Percentiles rank a stretch among this genome's conserved stretches.
Evolutionary conservation across 2,329 filamentous ascomycete genomes (phyloP).

Genomic region (Furcasterigmium furcatum): DNA sequence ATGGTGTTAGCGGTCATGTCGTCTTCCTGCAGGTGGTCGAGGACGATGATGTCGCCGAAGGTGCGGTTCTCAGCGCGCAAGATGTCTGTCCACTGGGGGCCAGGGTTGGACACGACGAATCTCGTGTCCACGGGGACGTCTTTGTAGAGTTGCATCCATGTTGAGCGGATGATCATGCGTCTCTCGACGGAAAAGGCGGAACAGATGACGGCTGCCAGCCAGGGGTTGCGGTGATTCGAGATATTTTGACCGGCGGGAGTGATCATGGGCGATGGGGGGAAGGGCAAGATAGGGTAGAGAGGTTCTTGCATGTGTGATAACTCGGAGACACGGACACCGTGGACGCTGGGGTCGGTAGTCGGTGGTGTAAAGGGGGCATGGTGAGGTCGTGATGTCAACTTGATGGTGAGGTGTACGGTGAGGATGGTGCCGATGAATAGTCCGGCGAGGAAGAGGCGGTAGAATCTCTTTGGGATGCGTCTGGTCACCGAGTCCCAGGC

Average conservation of each 20-base stretch:
- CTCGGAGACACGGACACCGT: constrained; percentile 6
- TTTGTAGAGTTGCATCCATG: constrained; percentile 25
- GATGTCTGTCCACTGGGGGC: constrained; percentile 17
- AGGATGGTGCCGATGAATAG: constrained; percentile 4
- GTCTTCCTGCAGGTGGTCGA: constrained; percentile 25
- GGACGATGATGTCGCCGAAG: constrained; percentile 28
- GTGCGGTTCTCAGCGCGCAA: constrained; percentile 25
- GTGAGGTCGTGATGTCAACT: constrained; percentile 2
- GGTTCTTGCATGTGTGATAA: constrained; percentile 1
- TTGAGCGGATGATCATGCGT: constrained; percentile 24
- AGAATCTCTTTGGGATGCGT: constrained; percentile 5
- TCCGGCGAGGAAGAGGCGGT: constrained; percentile 5
- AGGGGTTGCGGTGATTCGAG: constrained; percentile 11
- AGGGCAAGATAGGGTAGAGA: constrained; percentile 15
- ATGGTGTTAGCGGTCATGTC: constrained; percentile 26
- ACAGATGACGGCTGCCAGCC: constrained; percentile 25
- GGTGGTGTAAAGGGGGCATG: constrained; percentile 9
- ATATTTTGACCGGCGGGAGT: too few species aligned
- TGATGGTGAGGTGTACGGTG: background rate
- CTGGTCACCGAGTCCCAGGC: constrained; percentile 3
- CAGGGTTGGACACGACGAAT: constrained; percentile 27
- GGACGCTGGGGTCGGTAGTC: constrained; percentile 7
- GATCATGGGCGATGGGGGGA: constrained; percentile 18
- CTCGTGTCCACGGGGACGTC: constrained; percentile 22
- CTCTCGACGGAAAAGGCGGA: constrained; percentile 20